Conservation (phyloP, 2,329 filamentous ascomycete genomes). For the Hypoxylon sp. region DNA sequence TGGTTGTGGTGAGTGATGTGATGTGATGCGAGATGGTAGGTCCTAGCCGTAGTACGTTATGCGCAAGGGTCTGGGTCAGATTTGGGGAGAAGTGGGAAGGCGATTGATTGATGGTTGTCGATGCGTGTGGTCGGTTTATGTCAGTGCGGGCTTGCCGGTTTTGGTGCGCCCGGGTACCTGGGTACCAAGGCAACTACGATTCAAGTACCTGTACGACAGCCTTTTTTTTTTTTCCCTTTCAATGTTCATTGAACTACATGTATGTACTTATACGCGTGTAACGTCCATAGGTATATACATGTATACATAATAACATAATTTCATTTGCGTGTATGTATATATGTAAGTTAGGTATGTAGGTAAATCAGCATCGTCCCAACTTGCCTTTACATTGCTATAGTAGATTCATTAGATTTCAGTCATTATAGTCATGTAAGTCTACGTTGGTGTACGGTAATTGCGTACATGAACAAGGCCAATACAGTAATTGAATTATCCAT, state of each 20-base stretch:
- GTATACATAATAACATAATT: conserved; percentile 5
- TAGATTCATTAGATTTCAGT: conserved; percentile 1
- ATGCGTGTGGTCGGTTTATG: conserved; percentile 42
- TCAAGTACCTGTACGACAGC: not conserved
- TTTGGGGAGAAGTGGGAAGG: conserved; percentile 38
- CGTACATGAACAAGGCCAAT: conserved; percentile 24
- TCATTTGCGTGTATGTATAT: not conserved
- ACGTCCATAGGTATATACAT: not conserved
- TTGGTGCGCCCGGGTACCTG: conserved; percentile 19
- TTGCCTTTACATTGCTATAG: not conserved
- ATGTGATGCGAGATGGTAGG: conserved; percentile 34
- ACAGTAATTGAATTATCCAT: conserved; percentile 14
- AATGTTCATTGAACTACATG: no score
- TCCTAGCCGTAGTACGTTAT: conserved; percentile 38
- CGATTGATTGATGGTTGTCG: conserved; percentile 27
- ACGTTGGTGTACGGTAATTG: conserved; percentile 10
- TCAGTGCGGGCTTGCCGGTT: conserved; percentile 42
- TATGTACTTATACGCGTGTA: no score
- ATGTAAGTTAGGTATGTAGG: not conserved
- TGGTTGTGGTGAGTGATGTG: conserved; percentile 39
- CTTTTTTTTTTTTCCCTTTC: no score
- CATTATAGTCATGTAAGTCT: conserved; percentile 1
- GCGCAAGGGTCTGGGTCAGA: conserved; percentile 40
- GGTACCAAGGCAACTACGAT: conserved; percentile 1
- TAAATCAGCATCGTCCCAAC: not conserved